phyloP scores from a whole-genome alignment of 805 yeast species.

The Torulaspora indica region DNA sequence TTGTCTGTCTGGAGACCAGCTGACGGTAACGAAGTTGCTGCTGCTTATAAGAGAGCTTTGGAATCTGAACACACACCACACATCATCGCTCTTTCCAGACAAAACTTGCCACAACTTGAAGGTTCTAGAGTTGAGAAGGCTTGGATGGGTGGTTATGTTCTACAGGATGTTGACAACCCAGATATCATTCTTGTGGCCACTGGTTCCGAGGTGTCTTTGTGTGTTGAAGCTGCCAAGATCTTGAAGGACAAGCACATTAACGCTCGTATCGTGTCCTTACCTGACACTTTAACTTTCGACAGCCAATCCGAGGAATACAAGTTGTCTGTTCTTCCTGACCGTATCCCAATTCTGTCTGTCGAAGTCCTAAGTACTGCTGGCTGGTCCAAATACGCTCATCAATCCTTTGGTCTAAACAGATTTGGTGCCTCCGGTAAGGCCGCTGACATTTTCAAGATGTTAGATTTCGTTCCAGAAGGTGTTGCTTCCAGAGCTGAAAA shows the following conservation, averaged over 20 bases:
- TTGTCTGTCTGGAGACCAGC: slow-evolving; percentile 88
- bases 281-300: slow-evolving; percentile 90
- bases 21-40: slow-evolving; percentile 84
- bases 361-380: slow-evolving; percentile 91
- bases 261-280: slow-evolving; percentile 84
- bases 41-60: slow-evolving; percentile 68
- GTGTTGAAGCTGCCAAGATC: slow-evolving; percentile 76
- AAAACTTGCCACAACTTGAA: slow-evolving; percentile 86
- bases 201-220: slow-evolving; percentile 85
- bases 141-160: slow-evolving; percentile 87
- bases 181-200: slow-evolving; percentile 79
- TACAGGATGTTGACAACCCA: slow-evolving; percentile 52
- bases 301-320: slow-evolving; percentile 74
- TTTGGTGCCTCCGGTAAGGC: slow-evolving; percentile 97
- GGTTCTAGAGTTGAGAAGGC: slow-evolving; percentile 92
- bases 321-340: slow-evolving; percentile 88
- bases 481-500: slow-evolving; percentile 79
- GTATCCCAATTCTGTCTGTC: slow-evolving; percentile 85
- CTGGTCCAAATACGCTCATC: slow-evolving; percentile 94
- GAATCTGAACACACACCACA: slow-evolving; percentile 63
- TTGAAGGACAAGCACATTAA: slow-evolving; percentile 53
- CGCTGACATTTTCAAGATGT: slow-evolving; percentile 70
- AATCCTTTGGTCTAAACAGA: slow-evolving; percentile 90
- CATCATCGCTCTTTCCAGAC: slow-evolving; percentile 75
- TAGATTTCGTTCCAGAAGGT: slow-evolving; percentile 91